Evolutionary conservation across 2,329 filamentous ascomycete genomes (phyloP).

Genomic region (Raffaelea albimanens): DNA sequence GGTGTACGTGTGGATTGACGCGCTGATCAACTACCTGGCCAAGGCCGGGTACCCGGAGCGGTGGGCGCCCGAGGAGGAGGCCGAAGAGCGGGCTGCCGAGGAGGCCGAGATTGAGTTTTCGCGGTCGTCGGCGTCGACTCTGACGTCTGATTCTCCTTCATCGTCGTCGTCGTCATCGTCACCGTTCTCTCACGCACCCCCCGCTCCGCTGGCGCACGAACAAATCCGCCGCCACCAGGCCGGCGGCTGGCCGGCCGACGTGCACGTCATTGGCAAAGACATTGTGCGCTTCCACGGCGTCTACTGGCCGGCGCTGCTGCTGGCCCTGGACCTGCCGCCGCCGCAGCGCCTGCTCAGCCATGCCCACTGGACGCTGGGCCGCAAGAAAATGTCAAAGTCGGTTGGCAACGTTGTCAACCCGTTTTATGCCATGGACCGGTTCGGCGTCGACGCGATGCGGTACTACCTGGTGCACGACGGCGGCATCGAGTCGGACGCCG

Average conservation of each 20-base stretch:
- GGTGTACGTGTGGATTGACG: slow-evolving; percentile 97
- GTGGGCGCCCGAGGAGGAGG: slow-evolving; percentile 46
- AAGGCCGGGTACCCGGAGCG: slow-evolving; percentile 67
- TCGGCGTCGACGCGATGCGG: slow-evolving; percentile 77
- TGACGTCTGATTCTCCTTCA: too few relatives aligned
- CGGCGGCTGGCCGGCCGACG: slow-evolving; percentile 78
- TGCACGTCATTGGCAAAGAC: slow-evolving; percentile 93
- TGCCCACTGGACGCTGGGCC: slow-evolving; percentile 89
- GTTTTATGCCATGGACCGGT: slow-evolving; percentile 81
- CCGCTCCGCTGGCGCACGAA: slow-evolving; percentile 31
- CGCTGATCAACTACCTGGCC: slow-evolving; percentile 87
- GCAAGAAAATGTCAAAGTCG: slow-evolving; percentile 93
- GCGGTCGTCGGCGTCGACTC: background rate
- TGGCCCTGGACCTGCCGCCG: slow-evolving; percentile 72
- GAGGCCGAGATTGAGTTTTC: background rate
- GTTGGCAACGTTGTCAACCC: slow-evolving; percentile 93
- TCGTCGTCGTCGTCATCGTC: too few relatives aligned
- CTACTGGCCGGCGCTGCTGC: slow-evolving; percentile 94
- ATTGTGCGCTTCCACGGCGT: slow-evolving; percentile 94
- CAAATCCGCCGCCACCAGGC: slow-evolving; percentile 19
- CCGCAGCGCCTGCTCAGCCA: slow-evolving; percentile 79
- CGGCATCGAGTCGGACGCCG: slow-evolving; percentile 65
- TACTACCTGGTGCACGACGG: slow-evolving; percentile 82
- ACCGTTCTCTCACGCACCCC: background rate
- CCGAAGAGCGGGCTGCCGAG: slow-evolving; percentile 1